Percentiles rank a stretch among this genome's conserved stretches.
Conservation (phyloP, 345 rosid genomes). For the Corchorus capsularis region DNA sequence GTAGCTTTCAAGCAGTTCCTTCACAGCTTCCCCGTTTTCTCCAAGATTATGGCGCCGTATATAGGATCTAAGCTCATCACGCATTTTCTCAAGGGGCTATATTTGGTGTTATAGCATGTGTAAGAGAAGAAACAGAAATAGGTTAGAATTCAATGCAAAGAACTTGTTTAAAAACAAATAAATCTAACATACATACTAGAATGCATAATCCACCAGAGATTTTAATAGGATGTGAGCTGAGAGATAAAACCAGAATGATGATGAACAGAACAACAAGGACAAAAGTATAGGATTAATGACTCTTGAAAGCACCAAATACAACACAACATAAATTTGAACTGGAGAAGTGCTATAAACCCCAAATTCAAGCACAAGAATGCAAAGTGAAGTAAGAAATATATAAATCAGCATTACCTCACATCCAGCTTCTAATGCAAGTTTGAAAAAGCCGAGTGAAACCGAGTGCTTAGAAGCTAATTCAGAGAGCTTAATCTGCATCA, state of each 20-base stretch:
- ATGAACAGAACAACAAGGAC: no score
- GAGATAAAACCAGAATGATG: background rate
- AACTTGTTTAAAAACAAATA: background rate
- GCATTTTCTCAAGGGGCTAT: slow-evolving; percentile 70
- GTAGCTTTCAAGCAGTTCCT: slow-evolving; percentile 61
- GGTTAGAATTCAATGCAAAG: background rate
- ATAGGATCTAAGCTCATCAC: slow-evolving; percentile 75
- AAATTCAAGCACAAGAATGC: slow-evolving; percentile 4
- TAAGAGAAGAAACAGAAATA: background rate
- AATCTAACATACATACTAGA: background rate
- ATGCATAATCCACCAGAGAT: background rate
- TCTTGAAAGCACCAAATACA: background rate
- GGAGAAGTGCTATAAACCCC: background rate
- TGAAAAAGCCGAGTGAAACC: slow-evolving; percentile 82
- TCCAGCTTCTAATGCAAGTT: slow-evolving; percentile 82
- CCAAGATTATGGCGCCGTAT: slow-evolving; percentile 53
- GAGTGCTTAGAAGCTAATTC: slow-evolving; percentile 78
- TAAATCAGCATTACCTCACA: slow-evolving; percentile 62
- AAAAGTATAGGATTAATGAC: background rate
- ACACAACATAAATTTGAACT: background rate
- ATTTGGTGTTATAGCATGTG: slow-evolving; percentile 3
- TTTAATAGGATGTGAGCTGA: background rate
- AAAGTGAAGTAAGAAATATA: background rate
- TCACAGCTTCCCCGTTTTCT: slow-evolving; percentile 52
- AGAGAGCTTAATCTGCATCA: slow-evolving; percentile 70